Conservation (phyloP, 1,284 basidiomycete genomes). For the Ceratobasidium sp. region DNA sequence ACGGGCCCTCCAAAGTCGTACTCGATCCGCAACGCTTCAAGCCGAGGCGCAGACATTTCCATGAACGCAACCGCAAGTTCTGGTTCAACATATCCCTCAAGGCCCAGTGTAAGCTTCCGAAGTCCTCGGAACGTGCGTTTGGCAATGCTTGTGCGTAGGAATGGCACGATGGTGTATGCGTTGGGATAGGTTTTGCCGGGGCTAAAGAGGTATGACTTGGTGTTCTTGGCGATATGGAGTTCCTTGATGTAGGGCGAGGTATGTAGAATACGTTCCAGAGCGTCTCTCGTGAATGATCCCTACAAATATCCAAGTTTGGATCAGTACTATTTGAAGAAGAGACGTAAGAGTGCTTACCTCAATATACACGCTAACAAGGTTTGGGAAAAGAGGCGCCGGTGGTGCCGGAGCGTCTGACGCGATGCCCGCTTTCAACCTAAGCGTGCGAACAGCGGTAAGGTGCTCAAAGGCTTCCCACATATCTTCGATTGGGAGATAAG, state of each 20-base stretch:
- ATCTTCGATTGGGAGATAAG: not conserved
- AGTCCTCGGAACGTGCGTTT: constrained; percentile 1
- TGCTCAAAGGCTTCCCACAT: constrained; percentile 6
- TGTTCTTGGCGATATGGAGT: not conserved
- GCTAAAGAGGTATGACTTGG: not conserved
- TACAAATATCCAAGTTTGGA: not conserved
- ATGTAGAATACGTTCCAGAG: not conserved
- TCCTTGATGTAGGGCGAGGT: constrained; percentile 10
- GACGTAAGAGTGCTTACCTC: not conserved
- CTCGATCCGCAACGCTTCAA: constrained; percentile 9
- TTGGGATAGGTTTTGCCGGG: constrained; percentile 9
- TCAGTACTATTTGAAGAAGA: not conserved
- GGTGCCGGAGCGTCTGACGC: constrained; percentile 4
- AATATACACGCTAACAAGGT: not conserved
- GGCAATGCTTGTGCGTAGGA: not conserved
- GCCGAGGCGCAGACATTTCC: not conserved
- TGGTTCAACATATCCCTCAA: not conserved
- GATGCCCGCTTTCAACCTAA: not conserved
- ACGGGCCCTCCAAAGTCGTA: constrained; percentile 15
- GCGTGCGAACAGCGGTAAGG: constrained; percentile 15
- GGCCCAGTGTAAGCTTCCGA: constrained; percentile 2
- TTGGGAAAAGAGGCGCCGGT: constrained; percentile 2
- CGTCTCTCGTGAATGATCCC: constrained; percentile 9
- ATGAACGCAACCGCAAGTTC: constrained; percentile 16
- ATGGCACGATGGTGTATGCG: constrained; percentile 10